phyloP scores from a whole-genome alignment of 2,329 filamentous ascomycete genomes.

The Tolypocladium album region DNA sequence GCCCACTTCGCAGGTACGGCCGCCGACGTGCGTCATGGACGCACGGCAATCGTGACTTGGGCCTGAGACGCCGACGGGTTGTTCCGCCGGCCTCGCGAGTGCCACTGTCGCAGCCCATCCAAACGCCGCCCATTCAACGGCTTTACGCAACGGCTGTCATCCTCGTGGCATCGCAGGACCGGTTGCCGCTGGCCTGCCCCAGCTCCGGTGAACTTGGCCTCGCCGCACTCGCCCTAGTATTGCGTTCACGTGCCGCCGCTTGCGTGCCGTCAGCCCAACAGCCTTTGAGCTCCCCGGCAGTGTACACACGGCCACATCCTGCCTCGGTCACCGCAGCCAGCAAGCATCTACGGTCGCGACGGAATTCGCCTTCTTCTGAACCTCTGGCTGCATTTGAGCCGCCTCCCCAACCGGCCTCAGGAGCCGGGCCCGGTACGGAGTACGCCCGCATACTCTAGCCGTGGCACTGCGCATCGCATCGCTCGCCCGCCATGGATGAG shows the following conservation, averaged over 20 bases:
- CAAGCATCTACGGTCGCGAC: neutral
- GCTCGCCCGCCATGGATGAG: slow-evolving; percentile 7
- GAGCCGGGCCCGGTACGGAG: neutral
- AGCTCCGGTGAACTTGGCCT: neutral
- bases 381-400: neutral
- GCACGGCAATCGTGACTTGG: neutral
- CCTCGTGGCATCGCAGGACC: neutral
- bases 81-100: neutral
- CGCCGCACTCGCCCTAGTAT: neutral
- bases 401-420: neutral
- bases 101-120: neutral
- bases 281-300: neutral
- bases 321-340: neutral
- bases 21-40: too few relatives aligned
- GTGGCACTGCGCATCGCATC: neutral
- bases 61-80: neutral
- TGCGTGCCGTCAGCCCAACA: neutral
- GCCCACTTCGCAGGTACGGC: too few relatives aligned
- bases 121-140: neutral
- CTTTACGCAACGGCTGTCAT: neutral
- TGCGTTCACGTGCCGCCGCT: neutral
- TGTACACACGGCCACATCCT: neutral
- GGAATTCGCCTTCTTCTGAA: neutral
- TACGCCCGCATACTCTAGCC: neutral
- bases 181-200: neutral